Percentiles rank a stretch among this genome's conserved stretches.
Evolutionary conservation across 805 yeast species (phyloP).

Genomic region (Pichia californica): DNA sequence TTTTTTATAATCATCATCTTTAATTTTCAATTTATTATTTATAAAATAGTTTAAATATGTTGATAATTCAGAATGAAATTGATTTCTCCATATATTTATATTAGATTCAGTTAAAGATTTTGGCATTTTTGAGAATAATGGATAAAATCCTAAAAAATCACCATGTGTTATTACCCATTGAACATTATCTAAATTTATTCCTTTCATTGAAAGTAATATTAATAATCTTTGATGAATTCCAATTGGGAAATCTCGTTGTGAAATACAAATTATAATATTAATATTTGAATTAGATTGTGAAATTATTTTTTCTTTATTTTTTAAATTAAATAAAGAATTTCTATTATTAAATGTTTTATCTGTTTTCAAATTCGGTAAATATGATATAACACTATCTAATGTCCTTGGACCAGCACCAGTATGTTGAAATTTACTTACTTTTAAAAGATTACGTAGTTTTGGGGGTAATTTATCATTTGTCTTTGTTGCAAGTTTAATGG

Average conservation of each 20-base stretch:
- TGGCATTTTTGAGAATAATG: neutral
- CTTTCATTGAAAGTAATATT: neutral
- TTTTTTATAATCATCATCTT: neutral
- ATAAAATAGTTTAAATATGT: neutral
- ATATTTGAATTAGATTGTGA: neutral
- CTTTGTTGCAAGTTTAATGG: slow-evolving; percentile 1
- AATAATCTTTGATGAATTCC: slow-evolving; percentile 4
- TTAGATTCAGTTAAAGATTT: neutral
- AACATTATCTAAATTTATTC: neutral
- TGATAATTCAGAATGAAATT: neutral
- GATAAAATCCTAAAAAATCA: slow-evolving; percentile 6
- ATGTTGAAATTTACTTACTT: neutral
- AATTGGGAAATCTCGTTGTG: slow-evolving; percentile 9
- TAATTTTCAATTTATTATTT: neutral
- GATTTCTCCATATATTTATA: neutral
- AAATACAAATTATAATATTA: slow-evolving; percentile 5
- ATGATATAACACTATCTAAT: slow-evolving; percentile 7
- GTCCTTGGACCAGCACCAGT: slow-evolving; percentile 10
- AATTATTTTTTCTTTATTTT: neutral
- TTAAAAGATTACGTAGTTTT: neutral
- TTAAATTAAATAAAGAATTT: neutral
- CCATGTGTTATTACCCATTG: slow-evolving; percentile 10
- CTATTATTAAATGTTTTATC: neutral
- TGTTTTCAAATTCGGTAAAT: neutral
- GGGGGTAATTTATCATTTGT: neutral